Percentiles rank a stretch among this genome's conserved stretches.
Evolutionary conservation across 2,329 filamentous ascomycete genomes (phyloP).

Genomic region (Exophiala lecanii-corni): DNA sequence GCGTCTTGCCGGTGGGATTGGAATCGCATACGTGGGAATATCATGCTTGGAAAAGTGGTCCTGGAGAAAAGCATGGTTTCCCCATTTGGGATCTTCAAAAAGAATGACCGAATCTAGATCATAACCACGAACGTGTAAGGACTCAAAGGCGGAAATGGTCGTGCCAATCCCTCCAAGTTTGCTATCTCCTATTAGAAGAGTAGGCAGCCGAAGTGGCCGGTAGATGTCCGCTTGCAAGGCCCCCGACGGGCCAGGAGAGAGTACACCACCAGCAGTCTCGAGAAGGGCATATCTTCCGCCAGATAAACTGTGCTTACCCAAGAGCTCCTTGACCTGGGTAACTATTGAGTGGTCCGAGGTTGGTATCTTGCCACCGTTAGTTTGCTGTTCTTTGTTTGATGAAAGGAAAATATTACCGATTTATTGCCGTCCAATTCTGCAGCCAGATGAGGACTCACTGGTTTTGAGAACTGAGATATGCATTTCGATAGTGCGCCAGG

Average conservation of each 20-base stretch:
- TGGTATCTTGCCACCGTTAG: slow-evolving; percentile 32
- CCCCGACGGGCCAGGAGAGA: slow-evolving; percentile 72
- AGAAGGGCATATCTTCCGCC: slow-evolving; percentile 51
- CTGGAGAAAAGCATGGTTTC: slow-evolving; percentile 63
- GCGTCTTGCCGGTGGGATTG: slow-evolving; percentile 53
- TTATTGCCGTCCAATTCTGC: slow-evolving; percentile 38
- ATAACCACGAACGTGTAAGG: slow-evolving; percentile 70
- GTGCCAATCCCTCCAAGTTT: slow-evolving; percentile 74
- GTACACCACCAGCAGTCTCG: slow-evolving; percentile 77
- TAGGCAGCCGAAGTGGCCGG: slow-evolving; percentile 65
- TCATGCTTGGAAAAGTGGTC: slow-evolving; percentile 61
- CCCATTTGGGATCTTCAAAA: slow-evolving; percentile 62
- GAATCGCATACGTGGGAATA: slow-evolving; percentile 55
- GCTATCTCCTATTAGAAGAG: slow-evolving; percentile 69
- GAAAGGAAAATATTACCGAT: slow-evolving; percentile 6
- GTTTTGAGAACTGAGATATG: slow-evolving; percentile 67
- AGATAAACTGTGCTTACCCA: slow-evolving; percentile 32
- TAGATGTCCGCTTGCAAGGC: slow-evolving; percentile 75
- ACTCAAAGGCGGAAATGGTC: slow-evolving; percentile 76
- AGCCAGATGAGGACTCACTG: slow-evolving; percentile 74
- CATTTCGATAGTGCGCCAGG: slow-evolving; percentile 54
- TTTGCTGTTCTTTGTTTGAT: slow-evolving; percentile 27
- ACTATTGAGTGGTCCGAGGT: slow-evolving; percentile 51
- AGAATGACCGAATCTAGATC: slow-evolving; percentile 67
- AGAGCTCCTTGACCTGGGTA: slow-evolving; percentile 42